Evolutionary conservation across 345 rosid genomes (phyloP).

Genomic region (Ceriops tagal): DNA sequence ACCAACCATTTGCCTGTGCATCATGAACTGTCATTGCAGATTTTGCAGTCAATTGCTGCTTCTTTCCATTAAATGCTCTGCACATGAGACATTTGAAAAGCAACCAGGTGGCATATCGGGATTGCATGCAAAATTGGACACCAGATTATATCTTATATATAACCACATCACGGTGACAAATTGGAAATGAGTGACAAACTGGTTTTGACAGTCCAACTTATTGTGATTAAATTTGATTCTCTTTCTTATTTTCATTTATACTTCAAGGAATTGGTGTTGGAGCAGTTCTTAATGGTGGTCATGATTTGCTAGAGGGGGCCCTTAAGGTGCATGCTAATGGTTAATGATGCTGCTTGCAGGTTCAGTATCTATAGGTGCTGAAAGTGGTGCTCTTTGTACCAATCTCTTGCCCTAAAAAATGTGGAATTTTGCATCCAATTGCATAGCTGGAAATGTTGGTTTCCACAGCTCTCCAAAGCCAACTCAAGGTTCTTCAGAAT

Average conservation of each 20-base stretch:
- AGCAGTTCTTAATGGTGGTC: background rate
- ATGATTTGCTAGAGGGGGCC: background rate
- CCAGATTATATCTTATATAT: background rate
- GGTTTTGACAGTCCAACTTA: background rate
- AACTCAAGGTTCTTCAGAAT: conserved; percentile 46
- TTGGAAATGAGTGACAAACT: background rate
- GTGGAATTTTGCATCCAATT: conserved; percentile 30
- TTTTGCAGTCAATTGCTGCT: too few relatives aligned
- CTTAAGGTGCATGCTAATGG: background rate
- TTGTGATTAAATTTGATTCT: background rate
- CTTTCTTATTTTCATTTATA: background rate
- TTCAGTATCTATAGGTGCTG: background rate
- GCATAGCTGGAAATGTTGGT: conserved; percentile 21
- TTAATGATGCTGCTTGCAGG: background rate
- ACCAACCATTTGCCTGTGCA: too few relatives aligned
- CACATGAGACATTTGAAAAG: too few relatives aligned
- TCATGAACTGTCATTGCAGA: too few relatives aligned
- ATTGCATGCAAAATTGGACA: background rate
- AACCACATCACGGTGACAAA: background rate
- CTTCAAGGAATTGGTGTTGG: background rate
- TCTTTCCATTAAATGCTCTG: too few relatives aligned
- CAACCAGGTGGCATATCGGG: background rate
- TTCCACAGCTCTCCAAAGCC: conserved; percentile 29
- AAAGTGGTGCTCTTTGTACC: conserved; percentile 10
- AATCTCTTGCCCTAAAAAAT: conserved; percentile 8